phyloP scores from a whole-genome alignment of 306 rosid species.

The Dalbergia cochinchinensis region DNA sequence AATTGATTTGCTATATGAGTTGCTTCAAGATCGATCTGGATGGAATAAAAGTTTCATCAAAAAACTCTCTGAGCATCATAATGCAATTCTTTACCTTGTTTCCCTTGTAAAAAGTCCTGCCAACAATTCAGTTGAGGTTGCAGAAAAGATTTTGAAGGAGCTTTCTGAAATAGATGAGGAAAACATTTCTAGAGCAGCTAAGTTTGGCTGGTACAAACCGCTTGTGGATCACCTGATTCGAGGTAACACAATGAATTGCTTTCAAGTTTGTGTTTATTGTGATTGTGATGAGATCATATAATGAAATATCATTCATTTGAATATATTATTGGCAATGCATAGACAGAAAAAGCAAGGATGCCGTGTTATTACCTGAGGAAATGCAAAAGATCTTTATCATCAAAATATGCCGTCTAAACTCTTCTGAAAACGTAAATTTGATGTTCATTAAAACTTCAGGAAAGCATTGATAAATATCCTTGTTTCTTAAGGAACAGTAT shows the following conservation, averaged over 20 bases:
- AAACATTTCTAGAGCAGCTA: constrained; percentile 64
- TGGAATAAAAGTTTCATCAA: constrained; percentile 69
- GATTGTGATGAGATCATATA: too few relatives aligned
- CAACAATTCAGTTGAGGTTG: constrained; percentile 65
- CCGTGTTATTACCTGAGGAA: background rate
- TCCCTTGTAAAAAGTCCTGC: constrained; percentile 57
- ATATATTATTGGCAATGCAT: background rate
- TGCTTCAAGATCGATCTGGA: constrained; percentile 70
- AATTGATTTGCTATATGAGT: constrained; percentile 64
- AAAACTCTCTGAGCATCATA: constrained; percentile 65
- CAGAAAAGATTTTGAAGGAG: constrained; percentile 69
- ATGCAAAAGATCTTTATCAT: background rate
- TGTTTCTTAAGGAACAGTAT: background rate
- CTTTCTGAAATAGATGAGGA: constrained; percentile 70
- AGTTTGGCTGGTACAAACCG: constrained; percentile 80
- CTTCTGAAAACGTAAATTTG: too few relatives aligned
- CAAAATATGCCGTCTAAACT: too few relatives aligned
- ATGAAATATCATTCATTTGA: background rate
- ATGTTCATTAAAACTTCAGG: background rate
- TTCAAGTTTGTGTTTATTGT: background rate
- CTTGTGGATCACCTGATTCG: constrained; percentile 63
- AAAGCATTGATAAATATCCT: background rate
- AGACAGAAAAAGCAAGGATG: background rate
- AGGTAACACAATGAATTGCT: constrained; percentile 56
- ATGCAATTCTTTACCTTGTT: constrained; percentile 66